Percentiles rank a stretch among this genome's conserved stretches.
These are phyloP conservation scores for Fraxinus sp. DNA, from an alignment of 305 asterid species.

Conservation along the genomic window DNA sequence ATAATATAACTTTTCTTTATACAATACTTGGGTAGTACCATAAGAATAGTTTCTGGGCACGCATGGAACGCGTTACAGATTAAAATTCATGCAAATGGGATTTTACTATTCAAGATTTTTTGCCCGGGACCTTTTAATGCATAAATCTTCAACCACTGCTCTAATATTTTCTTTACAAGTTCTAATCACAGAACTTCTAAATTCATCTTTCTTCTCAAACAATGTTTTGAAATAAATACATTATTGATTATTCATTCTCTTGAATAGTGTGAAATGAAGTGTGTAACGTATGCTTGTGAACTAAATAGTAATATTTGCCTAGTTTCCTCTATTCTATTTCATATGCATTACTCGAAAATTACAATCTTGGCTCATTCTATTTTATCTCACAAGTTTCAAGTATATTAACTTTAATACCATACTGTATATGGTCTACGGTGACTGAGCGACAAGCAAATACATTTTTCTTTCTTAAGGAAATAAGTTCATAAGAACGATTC, in stretches of 20 bases:
- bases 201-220: background rate
- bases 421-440: background rate
- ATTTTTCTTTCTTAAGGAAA: background rate
- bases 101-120: background rate
- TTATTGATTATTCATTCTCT: background rate
- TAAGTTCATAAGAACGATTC: background rate
- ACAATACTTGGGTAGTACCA: background rate
- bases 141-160: background rate
- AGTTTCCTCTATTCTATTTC: background rate
- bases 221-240: background rate
- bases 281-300: background rate
- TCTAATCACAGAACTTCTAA: background rate
- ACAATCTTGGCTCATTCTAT: background rate
- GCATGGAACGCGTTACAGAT: background rate
- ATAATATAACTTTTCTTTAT: background rate
- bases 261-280: background rate
- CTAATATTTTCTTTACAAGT: background rate
- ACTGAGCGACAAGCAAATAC: background rate
- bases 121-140: background rate
- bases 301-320: background rate
- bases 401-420: background rate
- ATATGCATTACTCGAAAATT: background rate
- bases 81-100: background rate
- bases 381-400: background rate
- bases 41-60: background rate